phyloP scores from a whole-genome alignment of 2,329 filamentous ascomycete genomes.

The Paraphaeosphaeria minitans region DNA sequence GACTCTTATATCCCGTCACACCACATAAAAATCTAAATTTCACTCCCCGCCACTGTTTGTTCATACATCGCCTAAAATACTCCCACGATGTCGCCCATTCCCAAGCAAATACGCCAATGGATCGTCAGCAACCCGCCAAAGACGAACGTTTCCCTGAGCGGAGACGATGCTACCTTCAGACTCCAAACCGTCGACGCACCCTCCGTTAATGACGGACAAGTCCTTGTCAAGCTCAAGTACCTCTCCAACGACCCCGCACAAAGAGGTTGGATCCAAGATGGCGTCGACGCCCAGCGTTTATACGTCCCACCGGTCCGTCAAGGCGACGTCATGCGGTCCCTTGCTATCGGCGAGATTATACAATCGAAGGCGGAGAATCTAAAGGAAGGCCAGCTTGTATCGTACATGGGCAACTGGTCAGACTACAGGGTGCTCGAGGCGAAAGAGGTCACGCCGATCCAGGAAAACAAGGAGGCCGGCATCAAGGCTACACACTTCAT shows the following conservation, averaged over 20 bases:
- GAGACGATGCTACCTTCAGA: constrained; percentile 48
- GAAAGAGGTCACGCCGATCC: constrained; percentile 35
- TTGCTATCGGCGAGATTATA: constrained; percentile 63
- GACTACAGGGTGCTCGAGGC: constrained; percentile 63
- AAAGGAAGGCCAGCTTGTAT: constrained; percentile 63
- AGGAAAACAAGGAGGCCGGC: constrained; percentile 38
- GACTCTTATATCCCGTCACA: neutral
- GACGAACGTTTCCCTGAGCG: constrained; percentile 42
- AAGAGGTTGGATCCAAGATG: constrained; percentile 55
- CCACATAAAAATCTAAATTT: neutral
- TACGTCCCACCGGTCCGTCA: constrained; percentile 54
- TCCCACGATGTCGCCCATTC: constrained; percentile 32
- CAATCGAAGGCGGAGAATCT: constrained; percentile 61
- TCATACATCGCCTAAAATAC: neutral
- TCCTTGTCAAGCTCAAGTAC: constrained; percentile 51
- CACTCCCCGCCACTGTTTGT: neutral
- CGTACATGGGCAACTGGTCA: constrained; percentile 64
- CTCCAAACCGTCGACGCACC: constrained; percentile 45
- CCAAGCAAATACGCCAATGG: constrained; percentile 50
- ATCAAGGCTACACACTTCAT: constrained; percentile 53
- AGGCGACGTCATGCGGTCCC: constrained; percentile 66
- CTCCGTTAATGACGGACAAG: constrained; percentile 45
- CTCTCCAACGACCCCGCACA: constrained; percentile 61
- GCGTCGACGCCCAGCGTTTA: constrained; percentile 49
- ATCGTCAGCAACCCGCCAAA: constrained; percentile 50